Evolutionary conservation across 2,329 filamentous ascomycete species (phyloP).

Genomic region (Coniochaeta ligniaria): DNA sequence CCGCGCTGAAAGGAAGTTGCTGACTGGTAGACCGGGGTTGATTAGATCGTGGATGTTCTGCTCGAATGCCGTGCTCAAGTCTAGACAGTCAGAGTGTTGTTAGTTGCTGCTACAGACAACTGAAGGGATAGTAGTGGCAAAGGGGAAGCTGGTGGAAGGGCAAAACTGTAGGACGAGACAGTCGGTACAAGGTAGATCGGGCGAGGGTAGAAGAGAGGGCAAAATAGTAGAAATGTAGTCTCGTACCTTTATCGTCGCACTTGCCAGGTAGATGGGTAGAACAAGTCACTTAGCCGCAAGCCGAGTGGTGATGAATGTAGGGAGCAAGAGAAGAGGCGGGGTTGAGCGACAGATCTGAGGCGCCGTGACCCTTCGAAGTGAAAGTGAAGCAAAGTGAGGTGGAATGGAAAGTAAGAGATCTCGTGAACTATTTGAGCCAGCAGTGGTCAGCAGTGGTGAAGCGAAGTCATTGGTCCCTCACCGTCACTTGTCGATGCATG

Average conservation of each 20-base stretch:
- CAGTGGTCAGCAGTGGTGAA: not conserved
- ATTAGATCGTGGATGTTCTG: not conserved
- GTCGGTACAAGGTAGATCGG: not conserved
- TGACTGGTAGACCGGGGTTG: not conserved
- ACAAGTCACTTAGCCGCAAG: not conserved
- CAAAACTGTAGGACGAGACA: not conserved
- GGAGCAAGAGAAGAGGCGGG: not conserved
- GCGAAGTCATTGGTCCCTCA: not conserved
- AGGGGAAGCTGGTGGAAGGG: not conserved
- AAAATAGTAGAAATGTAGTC: not conserved
- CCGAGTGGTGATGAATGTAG: not conserved
- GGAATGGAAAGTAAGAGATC: not conserved
- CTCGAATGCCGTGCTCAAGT: not conserved
- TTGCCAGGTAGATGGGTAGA: too few species aligned
- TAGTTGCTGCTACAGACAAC: not conserved
- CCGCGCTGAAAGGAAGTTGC: not conserved
- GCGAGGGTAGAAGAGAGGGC: not conserved
- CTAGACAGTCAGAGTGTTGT: not conserved
- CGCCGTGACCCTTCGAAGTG: not conserved
- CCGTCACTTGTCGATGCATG: not conserved
- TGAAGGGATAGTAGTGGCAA: not conserved
- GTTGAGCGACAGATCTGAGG: not conserved
- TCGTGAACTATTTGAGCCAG: not conserved
- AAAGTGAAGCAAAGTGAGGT: not conserved
- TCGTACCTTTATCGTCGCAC: not conserved